phyloP scores from a whole-genome alignment of 2,329 filamentous ascomycete species.

The Fusarium coffeatum region DNA sequence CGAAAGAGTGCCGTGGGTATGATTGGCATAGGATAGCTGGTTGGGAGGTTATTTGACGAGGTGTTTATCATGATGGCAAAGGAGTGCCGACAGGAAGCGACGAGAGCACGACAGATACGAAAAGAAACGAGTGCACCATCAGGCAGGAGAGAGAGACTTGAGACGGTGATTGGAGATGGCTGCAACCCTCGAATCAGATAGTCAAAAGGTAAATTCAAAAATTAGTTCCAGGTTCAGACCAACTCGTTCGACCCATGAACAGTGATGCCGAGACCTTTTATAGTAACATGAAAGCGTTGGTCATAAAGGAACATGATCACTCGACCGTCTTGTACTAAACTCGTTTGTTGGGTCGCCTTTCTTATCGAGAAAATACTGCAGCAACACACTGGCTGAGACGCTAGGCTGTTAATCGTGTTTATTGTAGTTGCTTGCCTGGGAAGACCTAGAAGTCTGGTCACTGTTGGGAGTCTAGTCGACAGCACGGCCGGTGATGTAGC shows the following conservation, averaged over 20 bases:
- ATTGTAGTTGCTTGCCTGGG: not conserved
- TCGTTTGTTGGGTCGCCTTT: slow-evolving; percentile 16
- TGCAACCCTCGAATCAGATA: slow-evolving; percentile 9
- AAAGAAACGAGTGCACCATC: slow-evolving; percentile 6
- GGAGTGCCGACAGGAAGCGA: not conserved
- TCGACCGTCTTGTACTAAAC: not conserved
- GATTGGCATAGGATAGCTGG: slow-evolving; percentile 35
- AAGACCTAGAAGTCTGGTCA: slow-evolving; percentile 30
- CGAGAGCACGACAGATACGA: not conserved
- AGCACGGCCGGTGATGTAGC: slow-evolving; percentile 23
- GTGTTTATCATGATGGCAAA: slow-evolving; percentile 5
- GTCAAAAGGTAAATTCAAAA: slow-evolving; percentile 28
- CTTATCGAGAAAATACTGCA: slow-evolving; percentile 38
- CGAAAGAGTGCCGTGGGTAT: slow-evolving; percentile 45
- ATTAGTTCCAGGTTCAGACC: slow-evolving; percentile 20
- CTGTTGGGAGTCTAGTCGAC: slow-evolving; percentile 19
- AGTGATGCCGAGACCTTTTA: not conserved
- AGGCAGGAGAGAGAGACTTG: slow-evolving; percentile 16
- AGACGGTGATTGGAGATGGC: slow-evolving; percentile 16
- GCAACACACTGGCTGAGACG: slow-evolving; percentile 25
- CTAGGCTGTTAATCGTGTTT: slow-evolving; percentile 12
- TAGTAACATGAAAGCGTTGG: not conserved
- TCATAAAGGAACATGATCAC: not conserved
- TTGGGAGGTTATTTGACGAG: slow-evolving; percentile 3
- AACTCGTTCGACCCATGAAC: not conserved